Conservation (phyloP, 805 yeast species). For the Yarrowia sp. region DNA sequence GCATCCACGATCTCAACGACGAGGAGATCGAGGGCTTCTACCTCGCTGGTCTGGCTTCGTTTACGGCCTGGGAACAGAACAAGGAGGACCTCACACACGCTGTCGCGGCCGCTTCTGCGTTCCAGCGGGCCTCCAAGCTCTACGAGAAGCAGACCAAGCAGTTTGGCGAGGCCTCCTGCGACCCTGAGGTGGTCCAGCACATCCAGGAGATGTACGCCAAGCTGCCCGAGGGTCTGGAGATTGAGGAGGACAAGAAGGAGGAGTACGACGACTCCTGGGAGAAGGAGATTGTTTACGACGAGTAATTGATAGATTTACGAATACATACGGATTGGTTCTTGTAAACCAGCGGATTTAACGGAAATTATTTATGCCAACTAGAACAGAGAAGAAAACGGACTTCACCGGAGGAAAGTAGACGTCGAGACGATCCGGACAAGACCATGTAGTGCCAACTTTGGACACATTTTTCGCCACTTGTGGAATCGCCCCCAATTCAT, state of each 20-base stretch:
- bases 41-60: constrained; percentile 74
- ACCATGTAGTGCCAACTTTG: no score
- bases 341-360: no score
- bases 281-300: constrained; percentile 20
- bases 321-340: no score
- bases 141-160: constrained; percentile 46
- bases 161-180: constrained; percentile 45
- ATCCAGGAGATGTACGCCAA: constrained; percentile 50
- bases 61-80: constrained; percentile 27
- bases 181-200: constrained; percentile 58
- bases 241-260: constrained; percentile 38
- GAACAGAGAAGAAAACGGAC: no score
- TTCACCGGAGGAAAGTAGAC: no score
- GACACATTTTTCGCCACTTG: no score
- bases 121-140: constrained; percentile 41
- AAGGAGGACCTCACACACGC: constrained; percentile 41
- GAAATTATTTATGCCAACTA: no score
- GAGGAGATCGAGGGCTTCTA: constrained; percentile 78
- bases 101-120: constrained; percentile 42
- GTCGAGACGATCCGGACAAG: no score
- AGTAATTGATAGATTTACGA: neutral
- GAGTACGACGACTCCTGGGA: constrained; percentile 38
- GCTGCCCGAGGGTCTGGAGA: constrained; percentile 53
- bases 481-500: no score
- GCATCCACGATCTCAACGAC: constrained; percentile 77